A percentile compares a stretch with the other conserved stretches of the same genome.
Evolutionary conservation across 78 protist genomes (phyloP).

Genomic region (Mastigamoeba balamuthi): DNA sequence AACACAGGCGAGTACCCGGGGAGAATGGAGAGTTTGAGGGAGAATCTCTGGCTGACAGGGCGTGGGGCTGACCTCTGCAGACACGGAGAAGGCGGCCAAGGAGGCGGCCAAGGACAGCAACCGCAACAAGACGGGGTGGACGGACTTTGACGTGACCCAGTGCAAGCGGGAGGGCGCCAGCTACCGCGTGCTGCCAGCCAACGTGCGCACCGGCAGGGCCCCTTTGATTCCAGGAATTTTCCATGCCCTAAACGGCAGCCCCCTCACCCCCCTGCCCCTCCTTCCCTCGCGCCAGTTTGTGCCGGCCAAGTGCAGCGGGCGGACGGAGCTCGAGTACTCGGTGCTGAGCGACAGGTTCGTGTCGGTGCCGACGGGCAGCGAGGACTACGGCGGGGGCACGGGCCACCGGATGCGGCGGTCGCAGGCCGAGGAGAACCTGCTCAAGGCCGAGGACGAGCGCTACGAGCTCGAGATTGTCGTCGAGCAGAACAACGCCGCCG

Average conservation of each 20-base stretch:
- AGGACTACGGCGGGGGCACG: conserved; percentile 46
- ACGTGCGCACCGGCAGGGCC: background rate
- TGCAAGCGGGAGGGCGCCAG: conserved; percentile 48
- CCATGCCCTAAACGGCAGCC: background rate
- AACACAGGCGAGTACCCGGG: background rate
- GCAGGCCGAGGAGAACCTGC: conserved; percentile 62
- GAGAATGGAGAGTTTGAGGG: background rate
- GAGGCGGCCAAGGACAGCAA: background rate
- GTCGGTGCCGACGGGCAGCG: conserved; percentile 63
- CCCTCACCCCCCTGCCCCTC: too few relatives aligned
- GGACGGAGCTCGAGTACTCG: conserved; percentile 20
- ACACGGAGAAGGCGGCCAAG: background rate
- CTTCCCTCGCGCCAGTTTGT: background rate
- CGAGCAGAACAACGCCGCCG: conserved; percentile 45
- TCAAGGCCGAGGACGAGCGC: conserved; percentile 78
- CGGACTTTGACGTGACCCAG: conserved; percentile 36
- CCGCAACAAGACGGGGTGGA: background rate
- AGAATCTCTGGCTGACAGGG: background rate
- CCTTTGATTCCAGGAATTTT: background rate
- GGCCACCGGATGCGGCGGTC: conserved; percentile 23
- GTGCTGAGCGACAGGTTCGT: conserved; percentile 79
- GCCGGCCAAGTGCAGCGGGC: conserved; percentile 5
- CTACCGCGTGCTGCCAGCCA: conserved; percentile 64
- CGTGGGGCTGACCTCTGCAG: background rate
- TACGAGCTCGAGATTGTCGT: conserved; percentile 75